Evolutionary conservation across 2,329 filamentous ascomycete species (phyloP).

Genomic region (Fusarium phyllophilum): DNA sequence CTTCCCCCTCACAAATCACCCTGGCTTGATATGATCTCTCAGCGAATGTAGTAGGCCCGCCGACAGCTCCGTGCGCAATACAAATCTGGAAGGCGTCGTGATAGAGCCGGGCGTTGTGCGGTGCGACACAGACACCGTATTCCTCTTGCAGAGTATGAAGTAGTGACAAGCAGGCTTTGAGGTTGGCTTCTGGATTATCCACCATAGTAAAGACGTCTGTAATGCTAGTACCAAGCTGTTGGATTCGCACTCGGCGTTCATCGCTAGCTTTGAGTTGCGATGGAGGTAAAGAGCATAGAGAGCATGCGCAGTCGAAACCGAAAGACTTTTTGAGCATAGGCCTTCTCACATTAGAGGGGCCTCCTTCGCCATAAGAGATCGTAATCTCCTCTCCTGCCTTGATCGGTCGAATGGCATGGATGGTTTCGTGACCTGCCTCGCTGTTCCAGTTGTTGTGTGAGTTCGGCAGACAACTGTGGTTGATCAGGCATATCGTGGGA

Average conservation of each 20-base stretch:
- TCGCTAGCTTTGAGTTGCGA: not conserved
- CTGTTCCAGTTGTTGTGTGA: not conserved
- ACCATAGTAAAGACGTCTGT: not conserved
- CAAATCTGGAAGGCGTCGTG: not conserved
- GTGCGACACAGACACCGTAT: not conserved
- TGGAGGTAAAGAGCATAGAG: not conserved
- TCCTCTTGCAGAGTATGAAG: not conserved
- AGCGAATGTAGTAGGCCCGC: not conserved
- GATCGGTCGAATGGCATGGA: not conserved
- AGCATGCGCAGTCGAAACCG: not conserved
- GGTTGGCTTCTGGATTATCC: not conserved
- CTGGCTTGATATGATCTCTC: not conserved
- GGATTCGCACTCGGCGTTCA: not conserved
- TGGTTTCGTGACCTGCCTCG: not conserved
- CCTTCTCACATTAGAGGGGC: accelerated
- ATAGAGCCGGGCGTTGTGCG: not conserved
- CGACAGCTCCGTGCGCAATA: not conserved
- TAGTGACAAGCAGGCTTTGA: not conserved
- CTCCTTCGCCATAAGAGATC: not conserved
- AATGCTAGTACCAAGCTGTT: not conserved
- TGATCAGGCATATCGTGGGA: not conserved
- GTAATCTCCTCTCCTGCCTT: not conserved
- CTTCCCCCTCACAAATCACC: not conserved
- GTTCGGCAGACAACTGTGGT: not conserved
- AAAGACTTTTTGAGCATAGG: not conserved